Evolutionary conservation across 2,329 filamentous ascomycete genomes (phyloP).

Genomic region (Aureobasidium sp.): DNA sequence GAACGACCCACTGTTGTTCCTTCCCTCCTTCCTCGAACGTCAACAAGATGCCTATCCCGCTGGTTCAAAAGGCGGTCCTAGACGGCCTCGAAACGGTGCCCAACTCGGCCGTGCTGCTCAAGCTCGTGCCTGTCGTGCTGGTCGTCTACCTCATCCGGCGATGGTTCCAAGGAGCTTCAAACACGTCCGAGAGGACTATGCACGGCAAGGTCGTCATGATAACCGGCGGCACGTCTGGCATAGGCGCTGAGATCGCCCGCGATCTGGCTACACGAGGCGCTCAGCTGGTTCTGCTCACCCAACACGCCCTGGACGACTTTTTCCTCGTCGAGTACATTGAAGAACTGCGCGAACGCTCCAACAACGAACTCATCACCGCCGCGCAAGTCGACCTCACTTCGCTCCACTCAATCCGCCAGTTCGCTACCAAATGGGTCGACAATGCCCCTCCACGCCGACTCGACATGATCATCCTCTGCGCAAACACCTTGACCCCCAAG

Average conservation of each 20-base stretch:
- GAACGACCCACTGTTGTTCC: background rate
- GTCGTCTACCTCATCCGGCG: constrained; percentile 55
- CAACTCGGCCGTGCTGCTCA: constrained; percentile 31
- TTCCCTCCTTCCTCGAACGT: background rate
- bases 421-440: constrained; percentile 97
- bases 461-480: constrained; percentile 86
- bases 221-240: constrained; percentile 86
- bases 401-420: constrained; percentile 81
- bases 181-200: constrained; percentile 71
- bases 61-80: constrained; percentile 44
- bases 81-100: constrained; percentile 46
- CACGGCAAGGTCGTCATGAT: constrained; percentile 91
- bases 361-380: constrained; percentile 85
- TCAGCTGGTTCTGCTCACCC: constrained; percentile 83
- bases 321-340: constrained; percentile 91
- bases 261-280: constrained; percentile 74
- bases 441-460: constrained; percentile 81
- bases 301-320: constrained; percentile 68
- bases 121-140: constrained; percentile 42
- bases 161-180: constrained; percentile 68
- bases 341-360: constrained; percentile 66
- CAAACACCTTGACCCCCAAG: constrained; percentile 63
- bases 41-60: constrained; percentile 50
- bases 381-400: constrained; percentile 87
- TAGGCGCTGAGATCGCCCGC: constrained; percentile 68